These are phyloP conservation scores for Tolypocladium album DNA, from an alignment of 2,329 filamentous ascomycete species.

Conservation along the genomic window DNA sequence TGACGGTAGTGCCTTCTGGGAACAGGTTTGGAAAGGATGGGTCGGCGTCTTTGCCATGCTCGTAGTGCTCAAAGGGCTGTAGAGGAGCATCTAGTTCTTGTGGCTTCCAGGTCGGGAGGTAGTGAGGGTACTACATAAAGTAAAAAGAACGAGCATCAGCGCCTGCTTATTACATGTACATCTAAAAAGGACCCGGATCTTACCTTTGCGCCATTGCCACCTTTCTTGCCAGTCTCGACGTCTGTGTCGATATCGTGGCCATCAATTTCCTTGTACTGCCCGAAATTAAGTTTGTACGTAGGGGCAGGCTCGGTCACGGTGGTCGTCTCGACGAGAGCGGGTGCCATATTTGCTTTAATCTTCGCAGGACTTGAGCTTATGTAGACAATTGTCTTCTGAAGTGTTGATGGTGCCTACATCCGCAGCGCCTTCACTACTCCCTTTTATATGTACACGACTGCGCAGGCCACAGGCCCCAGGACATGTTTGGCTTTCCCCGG, in stretches of 20 bases:
- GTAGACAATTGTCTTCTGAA: background rate
- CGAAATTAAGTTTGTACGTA: conserved; percentile 13
- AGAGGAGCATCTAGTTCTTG: conserved; percentile 55
- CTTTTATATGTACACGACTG: background rate
- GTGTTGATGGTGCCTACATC: too few relatives aligned
- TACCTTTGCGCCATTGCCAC: conserved; percentile 16
- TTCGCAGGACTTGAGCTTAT: background rate
- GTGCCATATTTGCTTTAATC: conserved; percentile 9
- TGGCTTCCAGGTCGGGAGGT: conserved; percentile 61
- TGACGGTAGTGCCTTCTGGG: conserved; percentile 35
- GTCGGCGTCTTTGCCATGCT: conserved; percentile 69
- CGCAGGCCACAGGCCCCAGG: background rate
- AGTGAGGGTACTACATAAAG: conserved; percentile 47
- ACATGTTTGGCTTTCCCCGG: background rate
- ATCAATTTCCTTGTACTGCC: conserved; percentile 21
- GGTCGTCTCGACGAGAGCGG: conserved; percentile 9
- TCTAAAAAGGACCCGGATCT: background rate
- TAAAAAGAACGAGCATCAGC: background rate
- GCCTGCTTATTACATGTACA: conserved; percentile 10
- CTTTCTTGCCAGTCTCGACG: conserved; percentile 16
- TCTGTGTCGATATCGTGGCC: conserved; percentile 12
- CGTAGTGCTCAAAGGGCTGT: conserved; percentile 59
- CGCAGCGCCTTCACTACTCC: background rate
- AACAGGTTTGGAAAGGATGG: conserved; percentile 58
- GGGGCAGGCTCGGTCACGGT: conserved; percentile 3